Conservation (phyloP, 345 rosid genomes). For the Raphanus sativus region DNA sequence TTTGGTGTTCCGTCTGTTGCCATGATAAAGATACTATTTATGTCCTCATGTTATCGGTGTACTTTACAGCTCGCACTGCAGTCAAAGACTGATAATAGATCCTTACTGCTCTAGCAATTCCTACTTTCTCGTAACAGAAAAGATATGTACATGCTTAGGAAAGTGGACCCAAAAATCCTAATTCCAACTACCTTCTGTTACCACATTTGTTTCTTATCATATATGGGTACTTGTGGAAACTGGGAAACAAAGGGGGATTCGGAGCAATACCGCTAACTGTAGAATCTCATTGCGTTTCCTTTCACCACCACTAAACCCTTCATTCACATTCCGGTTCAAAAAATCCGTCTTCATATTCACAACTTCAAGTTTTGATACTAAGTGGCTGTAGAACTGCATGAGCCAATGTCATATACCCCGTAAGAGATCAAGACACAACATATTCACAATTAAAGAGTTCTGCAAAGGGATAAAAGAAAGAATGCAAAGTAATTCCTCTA, state of each 20-base stretch:
- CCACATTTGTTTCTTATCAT: slow-evolving; percentile 7
- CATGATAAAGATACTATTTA: not conserved
- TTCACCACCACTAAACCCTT: slow-evolving; percentile 99
- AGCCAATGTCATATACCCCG: slow-evolving; percentile 18
- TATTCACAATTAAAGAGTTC: not conserved
- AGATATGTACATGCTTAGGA: not conserved
- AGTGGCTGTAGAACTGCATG: slow-evolving; percentile 77
- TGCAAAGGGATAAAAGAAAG: not conserved
- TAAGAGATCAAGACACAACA: slow-evolving; percentile 15
- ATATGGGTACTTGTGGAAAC: slow-evolving; percentile 6
- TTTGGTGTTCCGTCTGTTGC: not conserved
- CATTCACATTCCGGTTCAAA: slow-evolving; percentile 94
- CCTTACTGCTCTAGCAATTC: not conserved
- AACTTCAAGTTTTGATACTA: slow-evolving; percentile 73
- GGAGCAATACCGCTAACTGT: slow-evolving; percentile 74
- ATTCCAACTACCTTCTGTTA: not conserved
- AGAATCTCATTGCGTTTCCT: slow-evolving; percentile 93
- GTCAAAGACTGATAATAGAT: not conserved
- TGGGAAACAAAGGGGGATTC: not conserved
- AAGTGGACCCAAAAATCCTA: not conserved
- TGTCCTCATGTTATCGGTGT: not conserved
- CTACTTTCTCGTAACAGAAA: not conserved
- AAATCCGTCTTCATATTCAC: slow-evolving; percentile 92
- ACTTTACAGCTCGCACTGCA: slow-evolving; percentile 4
- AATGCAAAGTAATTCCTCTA: not conserved